A percentile compares a stretch with the other conserved stretches of the same genome.
phyloP scores from a whole-genome alignment of 192 early-diverging fungal genomes.

The Obelidium mucronatum region DNA sequence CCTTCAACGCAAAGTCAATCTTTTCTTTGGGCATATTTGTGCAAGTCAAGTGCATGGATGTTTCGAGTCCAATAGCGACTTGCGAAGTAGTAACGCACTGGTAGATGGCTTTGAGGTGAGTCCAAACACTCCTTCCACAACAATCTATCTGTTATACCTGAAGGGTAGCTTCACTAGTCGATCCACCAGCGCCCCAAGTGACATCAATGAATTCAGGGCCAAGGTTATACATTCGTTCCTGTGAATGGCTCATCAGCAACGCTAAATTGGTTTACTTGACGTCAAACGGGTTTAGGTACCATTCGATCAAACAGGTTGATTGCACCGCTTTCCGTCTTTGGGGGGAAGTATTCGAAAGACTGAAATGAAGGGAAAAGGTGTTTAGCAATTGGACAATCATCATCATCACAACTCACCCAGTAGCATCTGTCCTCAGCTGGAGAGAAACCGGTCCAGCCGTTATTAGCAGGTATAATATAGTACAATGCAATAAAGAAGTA shows the following conservation, averaged over 20 bases:
- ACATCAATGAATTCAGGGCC: slow-evolving; percentile 98
- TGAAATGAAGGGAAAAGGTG: slow-evolving; percentile 19
- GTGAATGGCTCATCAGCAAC: no score
- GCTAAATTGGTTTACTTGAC: background rate
- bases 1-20: slow-evolving; percentile 84
- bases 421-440: slow-evolving; percentile 51
- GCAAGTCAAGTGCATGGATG: slow-evolving; percentile 98
- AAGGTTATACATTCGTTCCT: slow-evolving; percentile 92
- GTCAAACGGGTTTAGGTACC: slow-evolving; percentile 34
- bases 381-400: no score
- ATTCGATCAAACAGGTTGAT: slow-evolving; percentile 97
- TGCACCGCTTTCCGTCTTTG: slow-evolving; percentile 93
- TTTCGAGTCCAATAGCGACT: slow-evolving; percentile 92
- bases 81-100: slow-evolving; percentile 77
- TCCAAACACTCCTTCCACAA: no score
- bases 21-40: slow-evolving; percentile 94
- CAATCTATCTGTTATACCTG: no score
- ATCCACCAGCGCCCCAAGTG: slow-evolving; percentile 97
- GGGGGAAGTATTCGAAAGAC: slow-evolving; percentile 99
- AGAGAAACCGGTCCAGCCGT: no score
- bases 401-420: no score
- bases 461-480: no score
- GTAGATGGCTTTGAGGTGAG: background rate
- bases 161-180: slow-evolving; percentile 84
- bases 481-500: no score